These are phyloP conservation scores for Nemania diffusa DNA, from an alignment of 2,329 filamentous ascomycete genomes.

Conservation along the genomic window DNA sequence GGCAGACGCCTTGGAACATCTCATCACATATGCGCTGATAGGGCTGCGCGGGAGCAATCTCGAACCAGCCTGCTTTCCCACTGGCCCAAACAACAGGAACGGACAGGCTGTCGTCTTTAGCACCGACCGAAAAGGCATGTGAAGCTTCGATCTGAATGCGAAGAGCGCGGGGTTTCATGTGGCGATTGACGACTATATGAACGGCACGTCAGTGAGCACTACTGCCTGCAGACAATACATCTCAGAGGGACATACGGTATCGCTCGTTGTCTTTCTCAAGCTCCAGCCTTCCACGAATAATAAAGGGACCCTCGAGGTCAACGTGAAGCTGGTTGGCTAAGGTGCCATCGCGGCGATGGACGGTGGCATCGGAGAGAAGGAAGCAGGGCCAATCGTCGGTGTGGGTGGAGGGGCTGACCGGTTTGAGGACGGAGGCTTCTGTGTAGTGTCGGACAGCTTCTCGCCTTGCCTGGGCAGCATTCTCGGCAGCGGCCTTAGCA, in stretches of 20 bases:
- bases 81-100: constrained; percentile 72
- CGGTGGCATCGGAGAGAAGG: constrained; percentile 67
- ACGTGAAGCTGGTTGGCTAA: constrained; percentile 71
- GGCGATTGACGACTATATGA: constrained; percentile 50
- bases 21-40: constrained; percentile 67
- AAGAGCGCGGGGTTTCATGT: constrained; percentile 44
- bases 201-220: constrained; percentile 2
- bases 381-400: constrained; percentile 70
- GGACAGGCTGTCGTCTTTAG: constrained; percentile 59
- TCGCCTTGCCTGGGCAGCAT: constrained; percentile 42
- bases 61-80: constrained; percentile 74
- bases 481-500: constrained; percentile 56
- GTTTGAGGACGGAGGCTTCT: constrained; percentile 53
- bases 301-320: constrained; percentile 68
- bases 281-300: constrained; percentile 68
- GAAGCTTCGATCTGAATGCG: constrained; percentile 66
- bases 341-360: constrained; percentile 66
- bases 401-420: constrained; percentile 48
- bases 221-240: constrained; percentile 3
- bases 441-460: constrained; percentile 43
- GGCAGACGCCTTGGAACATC: constrained; percentile 70
- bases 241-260: constrained; percentile 49
- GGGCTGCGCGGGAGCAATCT: constrained; percentile 66
- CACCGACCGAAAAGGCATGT: constrained; percentile 63
- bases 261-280: constrained; percentile 57